Evolutionary conservation across 305 asterid genomes (phyloP), one percentile per base, ranked within the genome.

Genomic region (Fraxinus dipetala): DNA sequence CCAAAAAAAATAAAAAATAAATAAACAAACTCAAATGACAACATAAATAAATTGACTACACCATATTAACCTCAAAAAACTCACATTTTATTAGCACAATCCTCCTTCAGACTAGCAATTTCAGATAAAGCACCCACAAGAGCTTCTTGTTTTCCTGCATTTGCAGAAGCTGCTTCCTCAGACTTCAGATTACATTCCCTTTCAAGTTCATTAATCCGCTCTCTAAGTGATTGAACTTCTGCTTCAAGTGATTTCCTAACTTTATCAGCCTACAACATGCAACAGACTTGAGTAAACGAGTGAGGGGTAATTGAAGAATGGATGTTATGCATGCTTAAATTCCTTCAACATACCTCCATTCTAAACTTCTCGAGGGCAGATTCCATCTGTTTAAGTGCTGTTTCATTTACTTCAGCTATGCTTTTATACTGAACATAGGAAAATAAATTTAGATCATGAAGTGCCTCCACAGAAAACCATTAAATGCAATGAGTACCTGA

Each of bases 401-500:
- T 92, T 90, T 94, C 99, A 82, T 91, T 96, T 35, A 89, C 93
- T 88, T 90, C 88, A 81, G 99, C 97, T 24, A 94, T 92, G 89
- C 91, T 88, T 89, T 93, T 96, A 86, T 94, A 96, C 95, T 96
- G 93, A 86, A 80, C 36, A 28, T 6, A 85, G 51, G 76, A 63
- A 83, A 54, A 30, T 40, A 82, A 83, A 82, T 24, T 89, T 78
- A 89, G 85, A 59, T 69, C 84, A 81, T 72, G 36, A 84, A 54
- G 31, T 30, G 75, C 74, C 30, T 48, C 84, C 76, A 83, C 16
- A 70, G 24, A 79, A 76, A 43, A 14, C 45, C 26, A 75, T 43
- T 30, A 67, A 67, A 67, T 67, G 74, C 38, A 67, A 28, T 2
- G 10, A 75, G 40, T 82, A 94, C 97, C 97, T 94, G 95, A 70